These are phyloP conservation scores for Aphanomyces astaci DNA, from an alignment of 352 stramenopile genomes.

Conservation along the genomic window DNA sequence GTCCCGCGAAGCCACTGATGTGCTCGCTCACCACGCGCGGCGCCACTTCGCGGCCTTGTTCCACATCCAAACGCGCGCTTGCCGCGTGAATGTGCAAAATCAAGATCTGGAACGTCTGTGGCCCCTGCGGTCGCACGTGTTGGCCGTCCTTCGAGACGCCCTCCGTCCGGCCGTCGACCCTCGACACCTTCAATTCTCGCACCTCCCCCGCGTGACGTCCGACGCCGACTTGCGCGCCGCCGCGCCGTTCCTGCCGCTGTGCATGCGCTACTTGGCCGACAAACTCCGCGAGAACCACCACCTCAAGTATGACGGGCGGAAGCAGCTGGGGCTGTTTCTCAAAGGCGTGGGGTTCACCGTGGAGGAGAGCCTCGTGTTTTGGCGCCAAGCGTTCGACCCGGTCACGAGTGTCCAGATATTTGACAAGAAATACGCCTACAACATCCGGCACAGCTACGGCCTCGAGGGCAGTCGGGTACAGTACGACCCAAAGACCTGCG, in stretches of 20 bases:
- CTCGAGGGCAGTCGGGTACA: conserved; percentile 67
- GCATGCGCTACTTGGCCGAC: conserved; percentile 65
- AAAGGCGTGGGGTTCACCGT: conserved; percentile 75
- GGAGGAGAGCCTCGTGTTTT: conserved; percentile 68
- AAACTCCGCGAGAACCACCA: conserved; percentile 70
- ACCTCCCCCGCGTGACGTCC: conserved; percentile 36
- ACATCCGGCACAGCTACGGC: conserved; percentile 83
- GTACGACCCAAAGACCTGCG: conserved; percentile 52
- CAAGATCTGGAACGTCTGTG: conserved; percentile 34
- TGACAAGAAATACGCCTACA: conserved; percentile 77
- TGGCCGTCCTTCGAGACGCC: conserved; percentile 29
- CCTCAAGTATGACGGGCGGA: conserved; percentile 77
- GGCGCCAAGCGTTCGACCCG: conserved; percentile 61
- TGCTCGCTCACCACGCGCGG: conserved; percentile 41
- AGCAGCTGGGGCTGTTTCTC: conserved; percentile 81
- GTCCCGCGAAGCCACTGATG: conserved; percentile 28
- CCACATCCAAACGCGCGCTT: conserved; percentile 34
- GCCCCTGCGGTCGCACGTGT: conserved; percentile 35
- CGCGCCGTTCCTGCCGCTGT: conserved; percentile 61
- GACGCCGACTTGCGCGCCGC: conserved; percentile 65
- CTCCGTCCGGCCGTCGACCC: background rate
- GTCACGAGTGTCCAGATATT: conserved; percentile 54
- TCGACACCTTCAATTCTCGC: background rate
- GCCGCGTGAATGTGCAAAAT: conserved; percentile 31
- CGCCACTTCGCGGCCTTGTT: conserved; percentile 33